Conservation (phyloP, 169 alveolate genomes). For the Amoebophrya sp. region DNA sequence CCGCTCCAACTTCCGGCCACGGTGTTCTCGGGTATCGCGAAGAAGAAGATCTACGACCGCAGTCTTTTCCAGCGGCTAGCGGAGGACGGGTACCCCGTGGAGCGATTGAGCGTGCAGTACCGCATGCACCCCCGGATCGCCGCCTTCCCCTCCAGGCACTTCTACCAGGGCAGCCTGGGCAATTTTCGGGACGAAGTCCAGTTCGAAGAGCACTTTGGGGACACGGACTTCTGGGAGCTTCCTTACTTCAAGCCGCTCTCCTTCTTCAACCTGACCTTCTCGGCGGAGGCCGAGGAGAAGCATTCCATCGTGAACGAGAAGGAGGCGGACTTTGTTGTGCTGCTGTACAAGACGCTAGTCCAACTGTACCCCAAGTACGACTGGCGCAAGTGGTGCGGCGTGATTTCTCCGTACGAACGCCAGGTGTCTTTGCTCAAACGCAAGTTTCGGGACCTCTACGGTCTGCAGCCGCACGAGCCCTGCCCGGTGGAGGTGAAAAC, state of each 20-base stretch:
- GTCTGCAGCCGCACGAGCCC: conserved; percentile 40
- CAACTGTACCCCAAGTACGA: conserved; percentile 25
- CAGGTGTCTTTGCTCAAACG: conserved; percentile 50
- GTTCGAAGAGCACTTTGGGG: conserved; percentile 50
- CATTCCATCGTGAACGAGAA: neutral
- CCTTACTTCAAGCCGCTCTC: conserved; percentile 76
- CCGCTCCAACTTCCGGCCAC: conserved; percentile 98
- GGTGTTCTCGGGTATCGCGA: conserved; percentile 67
- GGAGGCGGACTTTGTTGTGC: conserved; percentile 30
- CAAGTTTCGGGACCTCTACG: conserved; percentile 42
- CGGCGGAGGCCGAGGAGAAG: neutral
- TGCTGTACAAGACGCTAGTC: neutral
- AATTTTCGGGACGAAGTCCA: conserved; percentile 49
- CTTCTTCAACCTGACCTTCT: conserved; percentile 61
- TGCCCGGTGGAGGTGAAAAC: conserved; percentile 59
- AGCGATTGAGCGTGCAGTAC: conserved; percentile 81
- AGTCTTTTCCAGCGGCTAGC: conserved; percentile 84
- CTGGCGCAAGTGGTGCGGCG: conserved; percentile 48
- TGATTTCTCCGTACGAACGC: conserved; percentile 54
- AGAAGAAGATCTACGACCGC: conserved; percentile 60
- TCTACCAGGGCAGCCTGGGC: conserved; percentile 53
- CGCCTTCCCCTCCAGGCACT: conserved; percentile 81
- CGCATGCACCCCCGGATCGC: conserved; percentile 95
- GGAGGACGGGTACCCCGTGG: conserved; percentile 68
- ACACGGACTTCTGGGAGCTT: conserved; percentile 70